Percentiles rank a stretch among this genome's conserved stretches.
phyloP scores from a whole-genome alignment of 2,329 filamentous ascomycete species.

The Ophiostoma sp. region DNA sequence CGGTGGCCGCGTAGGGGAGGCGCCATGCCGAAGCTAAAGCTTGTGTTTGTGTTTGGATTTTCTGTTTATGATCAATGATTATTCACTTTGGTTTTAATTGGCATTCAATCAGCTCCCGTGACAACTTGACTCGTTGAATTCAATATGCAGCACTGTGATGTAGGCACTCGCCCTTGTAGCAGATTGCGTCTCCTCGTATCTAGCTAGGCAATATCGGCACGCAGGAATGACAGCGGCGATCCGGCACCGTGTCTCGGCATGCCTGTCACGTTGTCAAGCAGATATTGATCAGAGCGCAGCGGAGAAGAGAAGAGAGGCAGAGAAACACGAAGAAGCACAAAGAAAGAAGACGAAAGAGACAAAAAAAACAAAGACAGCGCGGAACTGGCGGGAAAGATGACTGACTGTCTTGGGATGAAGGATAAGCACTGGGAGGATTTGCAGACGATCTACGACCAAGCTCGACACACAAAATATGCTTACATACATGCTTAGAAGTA shows the following conservation, averaged over 20 bases:
- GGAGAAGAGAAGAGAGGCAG: neutral
- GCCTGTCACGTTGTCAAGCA: neutral
- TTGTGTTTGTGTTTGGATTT: neutral
- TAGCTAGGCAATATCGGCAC: neutral
- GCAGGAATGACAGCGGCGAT: neutral
- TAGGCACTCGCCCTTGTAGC: neutral
- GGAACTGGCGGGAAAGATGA: neutral
- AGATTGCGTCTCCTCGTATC: neutral
- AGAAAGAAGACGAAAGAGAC: neutral
- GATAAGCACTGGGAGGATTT: neutral
- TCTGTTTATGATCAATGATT: neutral
- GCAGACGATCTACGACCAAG: neutral
- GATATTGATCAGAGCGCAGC: neutral
- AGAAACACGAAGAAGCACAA: constrained; percentile 2
- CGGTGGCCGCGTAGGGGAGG: neutral
- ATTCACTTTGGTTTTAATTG: neutral
- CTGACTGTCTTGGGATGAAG: neutral
- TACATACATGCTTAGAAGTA: neutral
- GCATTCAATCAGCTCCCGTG: too few relatives aligned
- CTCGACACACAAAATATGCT: neutral
- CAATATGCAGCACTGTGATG: too few relatives aligned
- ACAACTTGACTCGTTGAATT: too few relatives aligned
- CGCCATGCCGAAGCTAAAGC: neutral
- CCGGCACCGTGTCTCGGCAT: neutral
- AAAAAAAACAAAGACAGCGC: neutral